phyloP scores from a whole-genome alignment of 257 asterid genomes.

The Anisodus tanguticus region DNA sequence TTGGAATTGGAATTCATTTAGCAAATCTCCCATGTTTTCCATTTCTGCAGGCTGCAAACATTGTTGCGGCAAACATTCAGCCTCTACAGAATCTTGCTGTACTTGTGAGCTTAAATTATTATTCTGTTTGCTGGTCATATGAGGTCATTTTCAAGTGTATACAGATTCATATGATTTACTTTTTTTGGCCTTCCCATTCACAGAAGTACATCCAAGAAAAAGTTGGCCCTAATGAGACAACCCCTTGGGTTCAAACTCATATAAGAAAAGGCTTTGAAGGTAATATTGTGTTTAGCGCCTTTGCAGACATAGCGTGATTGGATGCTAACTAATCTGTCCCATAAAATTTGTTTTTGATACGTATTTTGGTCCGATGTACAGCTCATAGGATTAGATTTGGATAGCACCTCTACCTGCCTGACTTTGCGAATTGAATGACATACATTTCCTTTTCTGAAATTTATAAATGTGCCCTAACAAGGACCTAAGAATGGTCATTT shows the following conservation, averaged over 20 bases:
- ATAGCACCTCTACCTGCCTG: not conserved
- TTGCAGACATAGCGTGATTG: not conserved
- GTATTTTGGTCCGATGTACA: not conserved
- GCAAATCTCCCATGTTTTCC: conserved; percentile 30
- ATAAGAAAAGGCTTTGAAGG: conserved; percentile 71
- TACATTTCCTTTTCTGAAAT: not conserved
- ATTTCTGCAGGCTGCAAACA: conserved; percentile 59
- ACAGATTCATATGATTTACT: conserved; percentile 20
- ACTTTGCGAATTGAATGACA: not conserved
- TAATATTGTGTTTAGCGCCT: conserved; percentile 34
- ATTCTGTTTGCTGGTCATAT: conserved; percentile 31
- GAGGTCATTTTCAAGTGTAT: conserved; percentile 19
- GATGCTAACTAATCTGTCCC: not conserved
- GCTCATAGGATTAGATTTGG: conserved; percentile 6
- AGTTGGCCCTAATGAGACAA: conserved; percentile 70
- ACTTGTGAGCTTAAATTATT: conserved; percentile 50
- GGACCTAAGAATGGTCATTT: not conserved
- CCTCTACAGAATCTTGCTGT: conserved; percentile 59
- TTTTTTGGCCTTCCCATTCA: not conserved
- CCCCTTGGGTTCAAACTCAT: conserved; percentile 65
- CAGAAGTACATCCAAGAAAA: conserved; percentile 63
- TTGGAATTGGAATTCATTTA: conserved; percentile 16
- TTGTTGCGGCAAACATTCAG: conserved; percentile 64
- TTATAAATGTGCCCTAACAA: not conserved
- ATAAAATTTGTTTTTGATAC: not conserved